Base-by-base conservation (phyloP, 2,329 filamentous ascomycete genomes). In the Fusarium dlaminii region DNA sequence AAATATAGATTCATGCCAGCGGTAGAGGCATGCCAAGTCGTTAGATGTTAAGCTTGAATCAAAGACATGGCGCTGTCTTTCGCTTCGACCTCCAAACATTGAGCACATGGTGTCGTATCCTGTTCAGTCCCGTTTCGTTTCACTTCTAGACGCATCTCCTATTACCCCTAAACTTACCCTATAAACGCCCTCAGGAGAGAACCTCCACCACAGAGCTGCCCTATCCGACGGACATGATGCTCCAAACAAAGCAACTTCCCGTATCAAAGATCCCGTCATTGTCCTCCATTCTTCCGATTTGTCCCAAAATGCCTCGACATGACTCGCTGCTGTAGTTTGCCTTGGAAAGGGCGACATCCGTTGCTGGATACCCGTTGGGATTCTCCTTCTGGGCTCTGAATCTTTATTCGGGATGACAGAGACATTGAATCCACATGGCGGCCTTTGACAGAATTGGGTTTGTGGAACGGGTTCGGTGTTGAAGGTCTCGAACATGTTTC, bases 61-160 rank as follows among this genome's bases (percentile, higher is more conserved):
- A 60, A 43, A 75, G 64, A 75, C 72, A 74, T 63, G 49, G 42
- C 56, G 17, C 5, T 69, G 72, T 69, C 68, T 75, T 64, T 74
- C 72, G 72, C 72, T 74, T 74, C 60, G 29, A 30, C 52, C 59
- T 51, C 49, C 69, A 55, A 60, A 48, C 54, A 71, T 59, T 48
- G 42, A 46, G 27, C 64, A 61, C 59, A 59, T 54, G 51, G 32
- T 73, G 60, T 70, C 49, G 69, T 61, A 58, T 66, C 49, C n/a
- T 14, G n/a, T 52, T n/a, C 51, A 30, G 52, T 37, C 30, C 34
- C 18, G 63, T 66, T 66, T 58, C 52, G 32, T 62, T 68, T 63
- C 65, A 43, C 58, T 32, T 32, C 45, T 56, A 15, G 3, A 49
- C 24, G n/a, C 36, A 27, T 18, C 32, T 24, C 39, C 24, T 22